Evolutionary conservation across 164 flowering plant genomes (phyloP).

Genomic region (Tinospora cordifolia): DNA sequence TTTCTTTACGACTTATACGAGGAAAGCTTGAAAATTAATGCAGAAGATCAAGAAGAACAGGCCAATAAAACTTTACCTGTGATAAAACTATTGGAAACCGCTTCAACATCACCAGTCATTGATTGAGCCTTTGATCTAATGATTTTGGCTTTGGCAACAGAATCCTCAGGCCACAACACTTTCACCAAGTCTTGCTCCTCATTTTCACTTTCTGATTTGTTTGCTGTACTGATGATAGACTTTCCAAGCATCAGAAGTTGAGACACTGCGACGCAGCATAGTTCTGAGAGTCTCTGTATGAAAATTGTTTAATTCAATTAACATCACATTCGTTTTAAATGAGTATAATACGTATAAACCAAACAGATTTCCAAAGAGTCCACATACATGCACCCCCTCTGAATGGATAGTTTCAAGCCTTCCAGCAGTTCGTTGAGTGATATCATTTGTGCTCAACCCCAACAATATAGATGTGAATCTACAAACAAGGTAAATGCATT

Average conservation of each 20-base stretch:
- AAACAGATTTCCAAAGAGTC: neutral
- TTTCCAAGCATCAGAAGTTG: conserved; percentile 76
- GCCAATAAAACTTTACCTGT: conserved; percentile 46
- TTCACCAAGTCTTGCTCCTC: conserved; percentile 35
- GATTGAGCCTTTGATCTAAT: conserved; percentile 68
- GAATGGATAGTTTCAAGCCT: conserved; percentile 87
- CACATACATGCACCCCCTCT: conserved; percentile 88
- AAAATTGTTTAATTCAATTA: neutral
- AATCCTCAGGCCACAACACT: conserved; percentile 90
- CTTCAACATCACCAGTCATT: conserved; percentile 68
- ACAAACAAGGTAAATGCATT: conserved; percentile 12
- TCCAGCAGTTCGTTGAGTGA: conserved; percentile 69
- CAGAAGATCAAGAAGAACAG: neutral
- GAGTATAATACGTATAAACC: neutral
- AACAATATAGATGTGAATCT: conserved; percentile 71
- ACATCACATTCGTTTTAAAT: neutral
- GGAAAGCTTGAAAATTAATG: neutral
- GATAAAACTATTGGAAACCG: conserved; percentile 74
- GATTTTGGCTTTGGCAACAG: conserved; percentile 69
- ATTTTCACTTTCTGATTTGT: conserved; percentile 48
- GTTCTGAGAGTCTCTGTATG: conserved; percentile 89
- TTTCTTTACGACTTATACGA: neutral
- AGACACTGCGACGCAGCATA: conserved; percentile 77
- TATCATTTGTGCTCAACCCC: conserved; percentile 66
- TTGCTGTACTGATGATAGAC: conserved; percentile 62